Percentiles rank a stretch among this genome's conserved stretches.
These are phyloP conservation scores for Alectoria sarmentosa DNA, from an alignment of 495 filamentous ascomycete genomes.

Conservation along the genomic window DNA sequence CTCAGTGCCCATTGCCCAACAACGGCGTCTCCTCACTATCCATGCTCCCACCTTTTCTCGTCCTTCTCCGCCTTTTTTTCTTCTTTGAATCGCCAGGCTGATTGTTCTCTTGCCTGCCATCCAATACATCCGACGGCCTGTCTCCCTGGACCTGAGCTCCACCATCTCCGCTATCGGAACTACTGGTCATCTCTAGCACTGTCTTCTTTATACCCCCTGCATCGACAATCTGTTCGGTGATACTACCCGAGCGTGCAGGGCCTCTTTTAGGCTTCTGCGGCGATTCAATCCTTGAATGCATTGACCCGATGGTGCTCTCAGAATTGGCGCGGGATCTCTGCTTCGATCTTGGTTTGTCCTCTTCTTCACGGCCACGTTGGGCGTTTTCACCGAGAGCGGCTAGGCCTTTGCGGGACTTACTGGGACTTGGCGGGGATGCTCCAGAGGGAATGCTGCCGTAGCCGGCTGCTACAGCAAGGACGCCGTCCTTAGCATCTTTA, in stretches of 20 bases:
- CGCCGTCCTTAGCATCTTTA: conserved; percentile 58
- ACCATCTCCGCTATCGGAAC: conserved; percentile 23
- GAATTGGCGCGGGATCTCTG: conserved; percentile 10
- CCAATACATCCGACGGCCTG: conserved; percentile 27
- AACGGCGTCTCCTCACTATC: conserved; percentile 15
- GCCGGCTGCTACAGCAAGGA: conserved; percentile 55
- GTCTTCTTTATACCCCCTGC: conserved; percentile 77
- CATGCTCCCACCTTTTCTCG: conserved; percentile 25
- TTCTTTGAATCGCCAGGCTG: conserved; percentile 23
- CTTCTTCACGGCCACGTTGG: neutral
- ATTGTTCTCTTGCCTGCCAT: conserved; percentile 23
- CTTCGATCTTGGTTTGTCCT: conserved; percentile 7
- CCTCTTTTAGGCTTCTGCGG: conserved; percentile 33
- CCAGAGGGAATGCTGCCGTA: conserved; percentile 52
- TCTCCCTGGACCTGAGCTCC: conserved; percentile 20
- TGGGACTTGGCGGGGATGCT: conserved; percentile 29
- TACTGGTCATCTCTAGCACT: conserved; percentile 66
- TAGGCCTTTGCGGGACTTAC: conserved; percentile 22
- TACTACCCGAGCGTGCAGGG: conserved; percentile 72
- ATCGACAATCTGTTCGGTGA: conserved; percentile 82
- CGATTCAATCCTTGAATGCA: conserved; percentile 24
- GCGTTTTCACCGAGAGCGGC: conserved; percentile 21
- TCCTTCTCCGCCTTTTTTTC: conserved; percentile 39
- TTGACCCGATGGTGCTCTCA: conserved; percentile 37
- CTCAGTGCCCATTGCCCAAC: conserved; percentile 9